These are phyloP conservation scores for Barbatosphaeria neglecta DNA, from an alignment of 495 filamentous ascomycete genomes.

Conservation along the genomic window DNA sequence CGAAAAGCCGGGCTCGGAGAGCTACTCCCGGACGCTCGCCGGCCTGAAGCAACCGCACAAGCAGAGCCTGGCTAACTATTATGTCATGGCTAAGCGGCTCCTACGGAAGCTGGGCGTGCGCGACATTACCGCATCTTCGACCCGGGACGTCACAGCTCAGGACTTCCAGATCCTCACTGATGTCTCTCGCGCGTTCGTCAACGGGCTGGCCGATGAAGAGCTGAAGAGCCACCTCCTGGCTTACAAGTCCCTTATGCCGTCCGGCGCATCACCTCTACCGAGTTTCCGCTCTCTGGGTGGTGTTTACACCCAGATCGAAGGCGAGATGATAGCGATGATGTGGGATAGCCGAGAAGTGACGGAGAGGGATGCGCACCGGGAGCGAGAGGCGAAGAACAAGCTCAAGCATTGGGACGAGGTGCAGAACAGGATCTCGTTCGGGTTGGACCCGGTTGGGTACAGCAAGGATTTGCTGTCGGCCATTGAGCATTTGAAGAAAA, in stretches of 20 bases:
- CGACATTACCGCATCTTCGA: constrained; percentile 31
- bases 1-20: neutral
- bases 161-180: constrained; percentile 32
- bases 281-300: constrained; percentile 33
- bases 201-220: constrained; percentile 30
- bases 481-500: constrained; percentile 29
- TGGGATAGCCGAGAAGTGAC: constrained; percentile 28
- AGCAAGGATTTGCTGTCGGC: constrained; percentile 33
- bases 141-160: constrained; percentile 16
- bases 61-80: constrained; percentile 26
- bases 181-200: constrained; percentile 35
- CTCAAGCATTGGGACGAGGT: constrained; percentile 30
- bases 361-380: constrained; percentile 19
- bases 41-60: constrained; percentile 25
- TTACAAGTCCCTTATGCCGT: constrained; percentile 23
- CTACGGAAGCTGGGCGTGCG: constrained; percentile 32
- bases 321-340: constrained; percentile 29
- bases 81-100: constrained; percentile 29
- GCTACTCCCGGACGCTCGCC: constrained; percentile 17
- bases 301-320: constrained; percentile 36
- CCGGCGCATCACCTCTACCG: constrained; percentile 8
- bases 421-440: constrained; percentile 17
- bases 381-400: constrained; percentile 17
- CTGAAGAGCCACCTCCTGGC: constrained; percentile 24
- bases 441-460: constrained; percentile 27